A percentile compares a stretch with the other conserved stretches of the same genome.
Conservation (phyloP, 441 rosid genomes). For the Populus trichocarpa region DNA sequence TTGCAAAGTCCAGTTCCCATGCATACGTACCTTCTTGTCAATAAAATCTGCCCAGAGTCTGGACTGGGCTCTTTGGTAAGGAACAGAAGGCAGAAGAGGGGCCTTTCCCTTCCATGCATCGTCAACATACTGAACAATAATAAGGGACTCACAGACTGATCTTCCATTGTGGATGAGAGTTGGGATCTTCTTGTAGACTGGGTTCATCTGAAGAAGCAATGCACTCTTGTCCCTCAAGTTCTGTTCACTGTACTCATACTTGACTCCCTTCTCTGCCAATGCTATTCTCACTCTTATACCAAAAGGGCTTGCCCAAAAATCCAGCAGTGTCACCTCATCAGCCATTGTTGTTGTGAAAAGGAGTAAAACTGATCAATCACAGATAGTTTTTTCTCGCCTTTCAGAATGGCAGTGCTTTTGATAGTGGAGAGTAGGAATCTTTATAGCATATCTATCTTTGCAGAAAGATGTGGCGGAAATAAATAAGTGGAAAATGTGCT, state of each 20-base stretch:
- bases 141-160: slow-evolving; percentile 28
- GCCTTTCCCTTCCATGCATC: slow-evolving; percentile 11
- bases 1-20: background rate
- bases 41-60: slow-evolving; percentile 31
- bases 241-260: slow-evolving; percentile 20
- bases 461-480: too few relatives aligned
- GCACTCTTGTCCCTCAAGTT: slow-evolving; percentile 13
- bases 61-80: slow-evolving; percentile 24
- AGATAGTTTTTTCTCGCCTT: too few relatives aligned
- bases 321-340: too few relatives aligned
- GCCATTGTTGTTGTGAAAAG: too few relatives aligned
- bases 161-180: slow-evolving; percentile 25
- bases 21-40: slow-evolving; percentile 20
- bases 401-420: too few relatives aligned
- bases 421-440: too few relatives aligned
- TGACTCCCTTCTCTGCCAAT: slow-evolving; percentile 22
- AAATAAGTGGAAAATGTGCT: too few relatives aligned
- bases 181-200: slow-evolving; percentile 32
- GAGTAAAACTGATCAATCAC: too few relatives aligned
- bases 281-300: background rate
- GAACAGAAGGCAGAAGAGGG: background rate
- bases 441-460: too few relatives aligned
- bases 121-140: slow-evolving; percentile 23
- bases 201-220: slow-evolving; percentile 29
- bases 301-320: too few relatives aligned